Conservation (phyloP, 2,329 filamentous ascomycete species). For the Penicillium sp. region DNA sequence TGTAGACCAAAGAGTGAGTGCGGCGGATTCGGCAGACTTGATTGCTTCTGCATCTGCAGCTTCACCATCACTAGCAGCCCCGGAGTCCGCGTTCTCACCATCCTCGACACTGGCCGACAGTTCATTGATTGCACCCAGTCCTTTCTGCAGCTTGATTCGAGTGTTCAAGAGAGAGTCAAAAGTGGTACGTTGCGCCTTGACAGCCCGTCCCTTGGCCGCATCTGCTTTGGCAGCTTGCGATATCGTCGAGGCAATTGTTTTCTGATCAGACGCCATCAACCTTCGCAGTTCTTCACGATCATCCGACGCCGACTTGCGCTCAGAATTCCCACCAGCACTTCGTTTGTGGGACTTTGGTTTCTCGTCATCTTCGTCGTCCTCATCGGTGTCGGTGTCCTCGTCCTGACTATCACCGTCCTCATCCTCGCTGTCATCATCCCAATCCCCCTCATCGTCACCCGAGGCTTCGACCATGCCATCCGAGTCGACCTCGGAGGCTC, state of each 20-base stretch:
- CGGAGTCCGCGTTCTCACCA: constrained; percentile 30
- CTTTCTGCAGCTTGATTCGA: constrained; percentile 89
- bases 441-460: constrained; percentile 24
- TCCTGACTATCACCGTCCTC: constrained; percentile 24
- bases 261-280: constrained; percentile 63
- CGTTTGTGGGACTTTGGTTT: too few species aligned
- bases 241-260: constrained; percentile 58
- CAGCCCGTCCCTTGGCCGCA: constrained; percentile 75
- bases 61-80: constrained; percentile 6
- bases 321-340: not conserved
- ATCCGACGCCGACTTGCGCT: constrained; percentile 15
- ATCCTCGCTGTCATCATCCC: constrained; percentile 29
- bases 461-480: constrained; percentile 29
- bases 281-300: constrained; percentile 58
- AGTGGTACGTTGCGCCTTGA: constrained; percentile 75
- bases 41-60: constrained; percentile 44
- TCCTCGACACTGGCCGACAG: constrained; percentile 49
- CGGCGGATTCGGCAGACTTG: constrained; percentile 77
- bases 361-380: constrained; percentile 16
- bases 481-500: constrained; percentile 10
- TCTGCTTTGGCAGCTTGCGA: constrained; percentile 67
- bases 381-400: constrained; percentile 13
- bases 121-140: constrained; percentile 74
- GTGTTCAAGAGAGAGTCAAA: constrained; percentile 87
- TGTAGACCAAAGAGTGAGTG: constrained; percentile 76